Conservation (phyloP, 441 rosid species). For the Metrosideros polymorpha region DNA sequence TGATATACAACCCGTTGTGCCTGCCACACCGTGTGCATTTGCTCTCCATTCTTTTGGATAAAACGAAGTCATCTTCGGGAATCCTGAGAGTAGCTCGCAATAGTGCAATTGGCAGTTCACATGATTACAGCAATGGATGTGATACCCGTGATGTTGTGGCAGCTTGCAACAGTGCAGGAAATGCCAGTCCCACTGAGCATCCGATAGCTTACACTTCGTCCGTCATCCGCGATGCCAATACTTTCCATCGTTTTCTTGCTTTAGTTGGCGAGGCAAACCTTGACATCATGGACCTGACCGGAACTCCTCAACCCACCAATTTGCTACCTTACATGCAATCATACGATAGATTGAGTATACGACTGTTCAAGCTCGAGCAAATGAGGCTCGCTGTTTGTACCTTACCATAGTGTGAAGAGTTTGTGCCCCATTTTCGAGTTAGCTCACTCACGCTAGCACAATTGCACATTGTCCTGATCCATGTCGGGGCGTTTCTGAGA, state of each 20-base stretch:
- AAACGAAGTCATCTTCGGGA: constrained; percentile 3
- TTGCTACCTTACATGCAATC: constrained; percentile 72
- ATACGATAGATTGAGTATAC: constrained; percentile 43
- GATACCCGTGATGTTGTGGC: neutral
- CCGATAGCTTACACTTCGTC: constrained; percentile 53
- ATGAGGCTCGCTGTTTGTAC: neutral
- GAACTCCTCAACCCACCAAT: constrained; percentile 28
- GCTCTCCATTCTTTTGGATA: constrained; percentile 36
- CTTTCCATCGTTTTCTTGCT: constrained; percentile 42
- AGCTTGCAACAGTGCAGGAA: neutral
- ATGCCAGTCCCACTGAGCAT: neutral
- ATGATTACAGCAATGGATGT: neutral
- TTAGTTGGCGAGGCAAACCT: constrained; percentile 46
- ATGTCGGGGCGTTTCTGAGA: neutral
- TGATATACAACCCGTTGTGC: constrained; percentile 64
- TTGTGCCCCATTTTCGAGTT: neutral
- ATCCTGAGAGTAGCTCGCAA: neutral
- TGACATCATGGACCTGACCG: constrained; percentile 36
- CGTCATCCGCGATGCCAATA: constrained; percentile 54
- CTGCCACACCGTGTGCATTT: constrained; percentile 56
- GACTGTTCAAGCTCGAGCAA: constrained; percentile 19
- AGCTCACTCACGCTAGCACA: neutral
- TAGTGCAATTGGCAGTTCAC: neutral
- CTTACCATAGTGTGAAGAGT: neutral
- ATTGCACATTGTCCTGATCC: neutral